A percentile compares a stretch with the other conserved stretches of the same genome.
These are phyloP conservation scores for Celoporthe dispersa DNA, from an alignment of 2,329 filamentous ascomycete species.

Conservation along the genomic window DNA sequence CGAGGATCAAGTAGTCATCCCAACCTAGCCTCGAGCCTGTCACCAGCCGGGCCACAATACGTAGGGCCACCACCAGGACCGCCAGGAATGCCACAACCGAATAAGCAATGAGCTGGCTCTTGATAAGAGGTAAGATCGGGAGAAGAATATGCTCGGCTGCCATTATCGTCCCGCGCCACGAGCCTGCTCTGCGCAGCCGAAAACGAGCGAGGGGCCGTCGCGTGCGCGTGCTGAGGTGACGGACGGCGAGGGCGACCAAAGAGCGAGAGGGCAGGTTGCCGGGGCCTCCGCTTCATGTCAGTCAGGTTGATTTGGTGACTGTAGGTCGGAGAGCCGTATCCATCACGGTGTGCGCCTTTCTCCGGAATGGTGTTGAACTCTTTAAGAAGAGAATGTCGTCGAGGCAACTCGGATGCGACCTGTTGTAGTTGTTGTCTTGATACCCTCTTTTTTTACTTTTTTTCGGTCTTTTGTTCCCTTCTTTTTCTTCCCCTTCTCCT, in stretches of 20 bases:
- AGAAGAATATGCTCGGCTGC: slow-evolving; percentile 28
- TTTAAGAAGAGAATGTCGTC: background rate
- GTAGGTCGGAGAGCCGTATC: background rate
- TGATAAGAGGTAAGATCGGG: slow-evolving; percentile 32
- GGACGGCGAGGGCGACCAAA: background rate
- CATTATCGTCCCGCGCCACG: background rate
- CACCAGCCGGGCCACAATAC: slow-evolving; percentile 36
- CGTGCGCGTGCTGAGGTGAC: background rate
- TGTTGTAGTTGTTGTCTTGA: background rate
- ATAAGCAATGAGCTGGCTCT: slow-evolving; percentile 37
- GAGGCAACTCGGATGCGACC: background rate
- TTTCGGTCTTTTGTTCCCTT: background rate
- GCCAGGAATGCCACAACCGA: slow-evolving; percentile 33
- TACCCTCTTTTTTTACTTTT: background rate
- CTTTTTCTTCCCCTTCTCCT: background rate
- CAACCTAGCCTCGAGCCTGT: slow-evolving; percentile 38
- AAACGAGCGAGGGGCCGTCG: background rate
- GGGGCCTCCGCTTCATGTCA: background rate
- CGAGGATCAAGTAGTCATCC: slow-evolving; percentile 41
- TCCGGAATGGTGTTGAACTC: background rate
- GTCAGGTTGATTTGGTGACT: background rate
- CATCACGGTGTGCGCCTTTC: background rate
- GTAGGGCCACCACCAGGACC: slow-evolving; percentile 34
- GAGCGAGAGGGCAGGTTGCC: background rate
- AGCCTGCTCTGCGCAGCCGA: background rate